Evolutionary conservation across 306 rosid species (phyloP), one percentile per base, ranked within the genome.

Genomic region (Phaseolus lunatus): DNA sequence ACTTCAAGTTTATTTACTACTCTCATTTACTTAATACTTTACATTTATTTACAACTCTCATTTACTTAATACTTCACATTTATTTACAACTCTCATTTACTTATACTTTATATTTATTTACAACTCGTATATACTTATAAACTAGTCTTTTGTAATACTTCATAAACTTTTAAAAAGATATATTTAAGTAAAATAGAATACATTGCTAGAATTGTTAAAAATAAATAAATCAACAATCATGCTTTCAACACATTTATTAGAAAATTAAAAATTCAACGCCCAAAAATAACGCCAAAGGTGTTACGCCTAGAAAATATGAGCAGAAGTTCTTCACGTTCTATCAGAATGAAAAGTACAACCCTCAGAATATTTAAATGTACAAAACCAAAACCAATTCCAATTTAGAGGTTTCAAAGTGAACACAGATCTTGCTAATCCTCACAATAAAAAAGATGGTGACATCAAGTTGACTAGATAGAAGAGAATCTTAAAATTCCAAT

Each of bases 401-500:
- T 29, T 52, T 6, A 5, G 14, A 16, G 29, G 67, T 26, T 77
- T 67, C 58, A n/a, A 52, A 39, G 15, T 1, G 57, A 67, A 68
- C 19, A 54, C 58, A 37, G 35, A 47, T 16, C 43, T 41, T 54
- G 33, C 65, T 39, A 71, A 31, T 1, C 24, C 47, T 33, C 45
- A 70, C n/a, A 33, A 50, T 14, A 77, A 45, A 5, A 31, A 31
- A 10, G 22, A 24, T 5, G 0, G 49, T 7, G 43, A 49, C 70
- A 57, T 33, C 54, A 68, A 79, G 61, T 84, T 67, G 9, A 71
- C 78, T 37, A 26, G 31, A 54, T 43, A 70, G 23, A 88, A 71
- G 72, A 50, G 70, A 73, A 79, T 69, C 82, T 73, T 39, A 71
- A 86, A 80, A 76, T 76, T 86, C 77, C 91, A 88, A 82, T 87